Evolutionary conservation across 176 grass and related monocot species (phyloP), one percentile per base, ranked within the genome.

Genomic region (Bolboschoenus planiculmis): DNA sequence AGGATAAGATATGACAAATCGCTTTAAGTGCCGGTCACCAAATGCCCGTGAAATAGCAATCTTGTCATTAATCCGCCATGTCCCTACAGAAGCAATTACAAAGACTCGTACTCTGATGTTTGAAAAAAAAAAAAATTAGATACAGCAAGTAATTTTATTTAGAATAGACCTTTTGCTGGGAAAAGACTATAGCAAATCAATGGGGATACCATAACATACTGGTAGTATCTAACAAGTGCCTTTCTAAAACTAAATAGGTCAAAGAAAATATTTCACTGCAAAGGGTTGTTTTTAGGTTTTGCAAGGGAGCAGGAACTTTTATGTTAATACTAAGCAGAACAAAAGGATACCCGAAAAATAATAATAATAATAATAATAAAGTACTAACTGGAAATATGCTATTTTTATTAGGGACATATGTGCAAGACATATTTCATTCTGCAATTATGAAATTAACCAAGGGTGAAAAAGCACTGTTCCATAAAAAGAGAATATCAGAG

Each of bases 41-140:
- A 82, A 82, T 65, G 80, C 58, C 46, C 80, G 80, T 2, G 80
- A 82, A 50, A 82, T 60, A 62, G 80, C 80, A 82, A 82, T 59
- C 46, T 51, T 77, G 47, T 63, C 80, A 40, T 82, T 82, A 46
- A 82, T 82, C 15, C 80, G 80, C 40, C 56, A 46, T 4, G 57
- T 63, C 4, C 56, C 80, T 82, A 46, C 57, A 82, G 37, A 63
- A 20, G 24, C 40, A 16, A 74, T 29, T 48, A 74, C 26, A 11
- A 74, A 27, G 11, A 47, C 13, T 29, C 10, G 27, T 43, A 74
- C 4, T 6, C 70, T 2, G 11, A 47, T 74, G 40, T 14, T 74
- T 46, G 59, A n/a, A n/a, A n/a, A n/a, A n/a, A n/a, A 73, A 47
- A 75, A 16, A 76, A 27, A 9, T 74, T 15, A 48, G 42, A 50